These are phyloP conservation scores for Odontarrhena argentea DNA, from an alignment of 345 rosid species.

Conservation along the genomic window DNA sequence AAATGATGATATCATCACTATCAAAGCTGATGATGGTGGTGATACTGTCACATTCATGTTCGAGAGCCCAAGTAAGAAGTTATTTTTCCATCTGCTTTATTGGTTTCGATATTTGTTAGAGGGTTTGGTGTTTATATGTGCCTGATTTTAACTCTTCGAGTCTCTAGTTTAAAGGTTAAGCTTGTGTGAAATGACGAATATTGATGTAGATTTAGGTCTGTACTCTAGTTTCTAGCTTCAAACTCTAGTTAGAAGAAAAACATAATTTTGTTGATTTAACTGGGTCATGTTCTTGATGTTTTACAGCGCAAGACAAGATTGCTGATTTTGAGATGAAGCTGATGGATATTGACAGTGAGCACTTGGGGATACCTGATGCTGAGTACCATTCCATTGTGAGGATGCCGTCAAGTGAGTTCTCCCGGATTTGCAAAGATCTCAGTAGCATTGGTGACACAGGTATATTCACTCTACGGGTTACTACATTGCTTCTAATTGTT, in stretches of 20 bases:
- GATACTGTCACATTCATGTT: conserved; percentile 99
- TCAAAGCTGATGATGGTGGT: conserved; percentile 95
- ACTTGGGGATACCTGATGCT: conserved; percentile 94
- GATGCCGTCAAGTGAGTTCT: conserved; percentile 89
- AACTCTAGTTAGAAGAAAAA: neutral
- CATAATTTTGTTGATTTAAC: too few species aligned
- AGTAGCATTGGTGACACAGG: conserved; percentile 94
- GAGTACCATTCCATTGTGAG: conserved; percentile 91
- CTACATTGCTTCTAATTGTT: neutral
- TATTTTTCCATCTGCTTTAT: neutral
- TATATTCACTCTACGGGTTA: neutral
- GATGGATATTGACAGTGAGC: conserved; percentile 98
- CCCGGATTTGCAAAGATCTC: conserved; percentile 88
- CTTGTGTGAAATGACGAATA: neutral
- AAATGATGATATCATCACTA: conserved; percentile 90
- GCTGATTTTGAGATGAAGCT: conserved; percentile 95
- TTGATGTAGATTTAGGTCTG: neutral
- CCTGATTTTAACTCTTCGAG: neutral
- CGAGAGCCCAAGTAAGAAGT: conserved; percentile 85
- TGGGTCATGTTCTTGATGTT: conserved; percentile 6
- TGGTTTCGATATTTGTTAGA: neutral
- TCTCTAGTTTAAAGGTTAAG: neutral
- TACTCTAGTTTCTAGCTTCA: neutral
- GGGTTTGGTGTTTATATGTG: neutral
- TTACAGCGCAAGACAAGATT: conserved; percentile 88